Base-by-base conservation (phyloP, 176 grass and related monocot species). In the Ananas comosus region DNA sequence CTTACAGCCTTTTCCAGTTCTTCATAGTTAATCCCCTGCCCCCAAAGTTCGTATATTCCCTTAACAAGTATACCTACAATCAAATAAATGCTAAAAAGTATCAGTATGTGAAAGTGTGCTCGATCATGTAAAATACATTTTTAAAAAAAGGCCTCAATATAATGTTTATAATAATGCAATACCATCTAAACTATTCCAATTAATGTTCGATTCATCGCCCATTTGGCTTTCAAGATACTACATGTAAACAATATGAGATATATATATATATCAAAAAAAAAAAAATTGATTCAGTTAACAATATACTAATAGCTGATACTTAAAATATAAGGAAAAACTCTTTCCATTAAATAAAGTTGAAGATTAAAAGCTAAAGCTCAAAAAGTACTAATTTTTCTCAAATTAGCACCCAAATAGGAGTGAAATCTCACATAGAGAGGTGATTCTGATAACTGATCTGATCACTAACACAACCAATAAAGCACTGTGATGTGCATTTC, bases 31-130 rank as follows among this genome's bases (percentile, higher is more conserved):
- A 65, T 87, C 0, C 89, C 93, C 10, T 87, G 81, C 50, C 93
- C 93, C 93, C 93, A 96, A 14, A 96, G 86, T 72, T 96, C 93
- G 66, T 85, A 96, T 66, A 92, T 79, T 72, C 93, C 93, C 79
- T 96, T 96, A 69, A 96, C 81, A 18, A 96, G 73, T 71, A 96
- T 51, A 80, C 93, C 93, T 85, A 72, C 25, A 75, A 50, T 52
- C 50, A 19, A 53, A 18, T 16, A 57, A 63, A 70, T 49, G 19
- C 4, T 24, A 9, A 67, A 9, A 64, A 53, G 12, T 7, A 63
- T 48, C 56, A 4, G 67, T 1, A 57, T 9, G 18, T 58, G 53
- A 12, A 58, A 58, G 25, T 61, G 12, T 0, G 16, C 9, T 61
- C n/a, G 1, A 61, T 9, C 5, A 61, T 22, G 56, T 22, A 10